Evolutionary conservation across 2,329 filamentous ascomycete genomes (phyloP).

Genomic region (Ciborinia camelliae): DNA sequence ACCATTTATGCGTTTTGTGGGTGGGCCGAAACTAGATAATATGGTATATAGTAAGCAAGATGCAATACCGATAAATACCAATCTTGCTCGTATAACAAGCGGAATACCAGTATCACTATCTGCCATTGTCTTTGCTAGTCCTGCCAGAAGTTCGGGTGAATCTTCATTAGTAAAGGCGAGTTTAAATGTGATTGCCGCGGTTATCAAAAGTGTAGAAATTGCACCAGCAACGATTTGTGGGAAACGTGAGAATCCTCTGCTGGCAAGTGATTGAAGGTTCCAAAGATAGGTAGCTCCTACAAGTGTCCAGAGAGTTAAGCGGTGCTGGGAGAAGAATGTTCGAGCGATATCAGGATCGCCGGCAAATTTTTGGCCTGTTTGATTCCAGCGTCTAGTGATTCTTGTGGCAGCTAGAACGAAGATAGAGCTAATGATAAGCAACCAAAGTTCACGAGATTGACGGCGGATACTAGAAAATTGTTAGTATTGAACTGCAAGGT

Average conservation of each 20-base stretch:
- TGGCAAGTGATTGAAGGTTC: slow-evolving; percentile 34
- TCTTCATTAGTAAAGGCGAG: slow-evolving; percentile 83
- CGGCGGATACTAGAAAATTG: slow-evolving; percentile 27
- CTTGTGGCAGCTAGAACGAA: slow-evolving; percentile 60
- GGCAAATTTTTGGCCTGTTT: slow-evolving; percentile 93
- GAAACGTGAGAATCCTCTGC: slow-evolving; percentile 31
- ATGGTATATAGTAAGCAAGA: slow-evolving; percentile 38
- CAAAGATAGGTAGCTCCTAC: slow-evolving; percentile 67
- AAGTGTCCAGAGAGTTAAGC: slow-evolving; percentile 69
- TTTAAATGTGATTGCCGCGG: slow-evolving; percentile 76
- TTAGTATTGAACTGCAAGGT: slow-evolving; percentile 10
- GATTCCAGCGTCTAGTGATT: slow-evolving; percentile 80
- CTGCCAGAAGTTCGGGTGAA: slow-evolving; percentile 72
- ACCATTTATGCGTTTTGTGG: slow-evolving; percentile 28
- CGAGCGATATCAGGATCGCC: slow-evolving; percentile 86
- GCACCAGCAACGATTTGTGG: slow-evolving; percentile 33
- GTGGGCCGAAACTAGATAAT: slow-evolving; percentile 45
- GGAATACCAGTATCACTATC: slow-evolving; percentile 29
- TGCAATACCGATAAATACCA: slow-evolving; percentile 47
- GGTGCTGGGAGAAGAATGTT: slow-evolving; percentile 61
- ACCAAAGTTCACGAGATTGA: slow-evolving; percentile 17
- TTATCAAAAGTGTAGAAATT: slow-evolving; percentile 43
- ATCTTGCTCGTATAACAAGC: slow-evolving; percentile 39
- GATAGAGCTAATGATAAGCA: slow-evolving; percentile 34
- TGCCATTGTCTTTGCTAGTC: slow-evolving; percentile 38